Evolutionary conservation across 2,329 filamentous ascomycete species (phyloP).

Genomic region (Botrytis sinoallii): DNA sequence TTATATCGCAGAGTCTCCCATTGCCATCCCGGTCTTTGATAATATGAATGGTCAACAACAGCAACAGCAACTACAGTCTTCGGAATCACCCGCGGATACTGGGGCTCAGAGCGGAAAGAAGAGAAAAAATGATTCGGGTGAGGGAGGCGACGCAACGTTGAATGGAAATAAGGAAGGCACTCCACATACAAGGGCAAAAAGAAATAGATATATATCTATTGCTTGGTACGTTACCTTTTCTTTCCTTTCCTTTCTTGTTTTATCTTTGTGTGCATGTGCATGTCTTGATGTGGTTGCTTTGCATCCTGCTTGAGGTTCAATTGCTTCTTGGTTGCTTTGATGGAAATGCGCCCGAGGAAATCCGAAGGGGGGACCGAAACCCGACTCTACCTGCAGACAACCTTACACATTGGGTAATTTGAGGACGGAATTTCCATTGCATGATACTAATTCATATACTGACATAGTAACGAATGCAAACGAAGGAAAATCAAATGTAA

Average conservation of each 20-base stretch:
- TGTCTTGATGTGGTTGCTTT: background rate
- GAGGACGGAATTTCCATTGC: background rate
- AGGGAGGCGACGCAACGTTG: conserved; percentile 20
- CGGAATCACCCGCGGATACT: conserved; percentile 35
- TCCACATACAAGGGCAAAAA: conserved; percentile 37
- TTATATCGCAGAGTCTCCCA: conserved; percentile 36
- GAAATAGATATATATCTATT: conserved; percentile 40
- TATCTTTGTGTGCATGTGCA: background rate
- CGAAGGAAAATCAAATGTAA: conserved; percentile 75
- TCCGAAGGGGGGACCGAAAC: background rate
- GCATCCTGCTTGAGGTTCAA: background rate
- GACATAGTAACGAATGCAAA: conserved; percentile 64
- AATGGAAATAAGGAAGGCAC: conserved; percentile 18
- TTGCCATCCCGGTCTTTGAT: conserved; percentile 23
- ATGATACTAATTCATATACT: background rate
- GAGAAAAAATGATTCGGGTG: conserved; percentile 33
- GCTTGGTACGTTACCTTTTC: conserved; percentile 34
- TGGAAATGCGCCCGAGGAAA: background rate
- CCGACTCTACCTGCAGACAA: background rate
- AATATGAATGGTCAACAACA: conserved; percentile 32
- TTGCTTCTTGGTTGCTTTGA: background rate
- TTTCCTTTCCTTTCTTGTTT: background rate
- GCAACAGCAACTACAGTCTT: conserved; percentile 23
- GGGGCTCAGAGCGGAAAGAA: conserved; percentile 35
- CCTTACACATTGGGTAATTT: background rate